phyloP scores from a whole-genome alignment of 805 yeast genomes.

The Scheffersomyces ergatensis region DNA sequence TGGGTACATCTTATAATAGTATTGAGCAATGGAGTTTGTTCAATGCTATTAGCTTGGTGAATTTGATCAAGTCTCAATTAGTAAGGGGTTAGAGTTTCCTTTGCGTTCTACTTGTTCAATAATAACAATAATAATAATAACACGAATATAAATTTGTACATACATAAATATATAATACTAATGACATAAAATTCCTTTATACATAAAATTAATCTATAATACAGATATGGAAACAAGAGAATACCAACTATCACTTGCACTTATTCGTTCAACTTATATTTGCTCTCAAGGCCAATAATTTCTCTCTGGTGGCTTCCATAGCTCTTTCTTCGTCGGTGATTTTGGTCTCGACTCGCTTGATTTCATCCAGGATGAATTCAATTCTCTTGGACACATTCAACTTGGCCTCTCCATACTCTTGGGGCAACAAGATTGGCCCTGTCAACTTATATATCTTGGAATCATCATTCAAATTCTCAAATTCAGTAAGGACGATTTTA shows the following conservation, averaged over 20 bases:
- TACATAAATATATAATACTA: background rate
- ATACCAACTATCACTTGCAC: background rate
- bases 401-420: slow-evolving; percentile 79
- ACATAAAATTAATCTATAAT: background rate
- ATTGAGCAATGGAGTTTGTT: slow-evolving; percentile 77
- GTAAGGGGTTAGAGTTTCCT: slow-evolving; percentile 62
- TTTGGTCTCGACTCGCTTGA: slow-evolving; percentile 67
- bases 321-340: slow-evolving; percentile 46
- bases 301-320: slow-evolving; percentile 59
- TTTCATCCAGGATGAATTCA: slow-evolving; percentile 81
- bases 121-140: background rate
- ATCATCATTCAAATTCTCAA: slow-evolving; percentile 58
- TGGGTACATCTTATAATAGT: slow-evolving; percentile 61
- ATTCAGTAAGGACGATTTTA: slow-evolving; percentile 82
- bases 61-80: slow-evolving; percentile 69
- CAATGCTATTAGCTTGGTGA: slow-evolving; percentile 60
- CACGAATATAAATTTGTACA: too few species aligned
- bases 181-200: background rate
- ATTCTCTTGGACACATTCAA: slow-evolving; percentile 83
- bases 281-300: slow-evolving; percentile 47
- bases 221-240: background rate
- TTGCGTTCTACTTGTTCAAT: too few species aligned
- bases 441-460: slow-evolving; percentile 83
- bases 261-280: slow-evolving; percentile 12
- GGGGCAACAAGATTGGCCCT: slow-evolving; percentile 91